Evolutionary conservation across 108 stramenopile species (phyloP).

Genomic region (Skeletonema marinoi): DNA sequence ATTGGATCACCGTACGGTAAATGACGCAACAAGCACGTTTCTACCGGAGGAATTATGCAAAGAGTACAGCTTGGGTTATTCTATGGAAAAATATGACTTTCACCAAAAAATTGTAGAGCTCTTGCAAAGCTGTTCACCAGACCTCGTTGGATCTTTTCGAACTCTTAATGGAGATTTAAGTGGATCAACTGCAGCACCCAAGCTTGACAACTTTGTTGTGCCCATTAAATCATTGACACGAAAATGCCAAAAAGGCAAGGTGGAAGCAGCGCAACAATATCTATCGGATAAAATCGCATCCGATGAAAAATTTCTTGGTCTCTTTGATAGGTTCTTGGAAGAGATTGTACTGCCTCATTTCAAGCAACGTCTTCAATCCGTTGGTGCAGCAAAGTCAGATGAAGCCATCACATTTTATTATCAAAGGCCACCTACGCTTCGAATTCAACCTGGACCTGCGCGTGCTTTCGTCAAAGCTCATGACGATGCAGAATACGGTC

Average conservation of each 20-base stretch:
- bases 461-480: conserved; percentile 78
- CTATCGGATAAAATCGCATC: conserved; percentile 67
- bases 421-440: conserved; percentile 87
- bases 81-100: conserved; percentile 56
- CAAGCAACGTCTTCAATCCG: conserved; percentile 55
- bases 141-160: conserved; percentile 59
- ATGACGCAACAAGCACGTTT: conserved; percentile 76
- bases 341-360: conserved; percentile 67
- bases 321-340: conserved; percentile 74
- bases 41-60: conserved; percentile 54
- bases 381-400: conserved; percentile 16
- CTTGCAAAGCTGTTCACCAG: conserved; percentile 54
- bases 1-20: conserved; percentile 57
- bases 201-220: conserved; percentile 75
- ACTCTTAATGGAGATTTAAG: conserved; percentile 7
- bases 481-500: conserved; percentile 87
- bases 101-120: conserved; percentile 47
- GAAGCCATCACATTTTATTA: conserved; percentile 69
- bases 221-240: conserved; percentile 63
- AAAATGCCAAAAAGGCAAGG: conserved; percentile 62
- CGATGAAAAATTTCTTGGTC: conserved; percentile 60
- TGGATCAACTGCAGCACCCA: conserved; percentile 5
- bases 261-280: conserved; percentile 77
- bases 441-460: conserved; percentile 88
- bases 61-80: conserved; percentile 57